Evolutionary conservation across 2,329 filamentous ascomycete species (phyloP).

Genomic region (Botrytis deweyae): DNA sequence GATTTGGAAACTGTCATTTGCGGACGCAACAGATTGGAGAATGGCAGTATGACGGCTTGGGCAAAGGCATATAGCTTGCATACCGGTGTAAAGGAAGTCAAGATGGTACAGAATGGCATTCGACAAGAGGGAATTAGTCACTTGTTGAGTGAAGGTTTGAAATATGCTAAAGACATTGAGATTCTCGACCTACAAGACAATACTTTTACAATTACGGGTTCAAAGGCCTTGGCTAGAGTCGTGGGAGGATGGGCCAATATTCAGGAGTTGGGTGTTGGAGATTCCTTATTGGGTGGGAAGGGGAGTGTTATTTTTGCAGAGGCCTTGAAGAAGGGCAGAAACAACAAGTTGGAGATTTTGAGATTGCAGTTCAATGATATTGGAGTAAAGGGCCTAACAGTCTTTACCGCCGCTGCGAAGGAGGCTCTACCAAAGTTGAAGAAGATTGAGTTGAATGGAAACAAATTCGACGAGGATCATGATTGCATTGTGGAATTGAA

Average conservation of each 20-base stretch:
- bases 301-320: slow-evolving; percentile 72
- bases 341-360: slow-evolving; percentile 75
- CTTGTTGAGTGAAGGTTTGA: slow-evolving; percentile 76
- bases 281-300: slow-evolving; percentile 78
- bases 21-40: slow-evolving; percentile 92
- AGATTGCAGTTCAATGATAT: slow-evolving; percentile 95
- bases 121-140: slow-evolving; percentile 86
- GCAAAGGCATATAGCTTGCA: slow-evolving; percentile 83
- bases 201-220: slow-evolving; percentile 83
- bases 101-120: slow-evolving; percentile 99
- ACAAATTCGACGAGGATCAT: slow-evolving; percentile 90
- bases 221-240: slow-evolving; percentile 73
- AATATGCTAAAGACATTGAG: slow-evolving; percentile 65
- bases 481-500: slow-evolving; percentile 65
- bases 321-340: slow-evolving; percentile 72
- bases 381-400: slow-evolving; percentile 70
- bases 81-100: slow-evolving; percentile 76
- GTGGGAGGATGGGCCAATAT: slow-evolving; percentile 72
- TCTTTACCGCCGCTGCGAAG: slow-evolving; percentile 66
- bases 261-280: slow-evolving; percentile 81
- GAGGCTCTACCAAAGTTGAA: slow-evolving; percentile 71
- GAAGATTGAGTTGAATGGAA: slow-evolving; percentile 92
- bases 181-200: slow-evolving; percentile 95
- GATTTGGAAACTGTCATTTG: slow-evolving; percentile 95
- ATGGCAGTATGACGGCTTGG: slow-evolving; percentile 95